phyloP scores from a whole-genome alignment of 2,329 filamentous ascomycete genomes.

The Paradendryphiella salina region DNA sequence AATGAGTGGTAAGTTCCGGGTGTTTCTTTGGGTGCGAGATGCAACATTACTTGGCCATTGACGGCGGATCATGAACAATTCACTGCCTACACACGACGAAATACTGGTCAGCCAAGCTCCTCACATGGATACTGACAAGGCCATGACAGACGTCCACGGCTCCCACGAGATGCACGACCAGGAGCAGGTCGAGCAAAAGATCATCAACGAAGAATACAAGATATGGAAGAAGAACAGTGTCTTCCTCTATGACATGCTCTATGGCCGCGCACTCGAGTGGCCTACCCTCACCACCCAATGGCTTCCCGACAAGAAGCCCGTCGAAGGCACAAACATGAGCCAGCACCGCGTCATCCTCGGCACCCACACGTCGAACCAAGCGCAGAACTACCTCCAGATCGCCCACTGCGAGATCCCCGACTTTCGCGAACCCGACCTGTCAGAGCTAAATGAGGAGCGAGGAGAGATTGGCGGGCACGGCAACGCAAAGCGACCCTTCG shows the following conservation, averaged over 20 bases:
- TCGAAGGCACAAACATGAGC: conserved; percentile 80
- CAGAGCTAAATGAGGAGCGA: conserved; percentile 87
- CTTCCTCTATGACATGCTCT: conserved; percentile 96
- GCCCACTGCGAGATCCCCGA: conserved; percentile 93
- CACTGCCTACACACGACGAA: not conserved
- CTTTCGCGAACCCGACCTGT: conserved; percentile 68
- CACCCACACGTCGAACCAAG: conserved; percentile 86
- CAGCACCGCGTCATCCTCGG: conserved; percentile 89
- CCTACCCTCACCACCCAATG: conserved; percentile 96
- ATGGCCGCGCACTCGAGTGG: conserved; percentile 94
- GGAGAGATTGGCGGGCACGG: conserved; percentile 95
- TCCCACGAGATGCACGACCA: conserved; percentile 65
- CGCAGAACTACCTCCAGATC: conserved; percentile 90
- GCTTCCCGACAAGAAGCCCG: conserved; percentile 73
- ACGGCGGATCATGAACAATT: not conserved
- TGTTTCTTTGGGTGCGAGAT: not conserved
- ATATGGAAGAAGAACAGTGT: conserved; percentile 99
- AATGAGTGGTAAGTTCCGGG: conserved; percentile 41
- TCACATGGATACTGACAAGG: conserved; percentile 4
- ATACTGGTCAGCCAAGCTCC: too few relatives aligned
- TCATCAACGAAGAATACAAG: conserved; percentile 99
- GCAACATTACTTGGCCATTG: not conserved
- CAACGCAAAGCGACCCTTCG: conserved; percentile 73
- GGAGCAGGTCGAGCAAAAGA: conserved; percentile 74
- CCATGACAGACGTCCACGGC: conserved; percentile 47